Percentiles rank a stretch among this genome's conserved stretches.
These are phyloP conservation scores for Phialemoniopsis sp. DNA, from an alignment of 2,329 filamentous ascomycete genomes.

Conservation along the genomic window DNA sequence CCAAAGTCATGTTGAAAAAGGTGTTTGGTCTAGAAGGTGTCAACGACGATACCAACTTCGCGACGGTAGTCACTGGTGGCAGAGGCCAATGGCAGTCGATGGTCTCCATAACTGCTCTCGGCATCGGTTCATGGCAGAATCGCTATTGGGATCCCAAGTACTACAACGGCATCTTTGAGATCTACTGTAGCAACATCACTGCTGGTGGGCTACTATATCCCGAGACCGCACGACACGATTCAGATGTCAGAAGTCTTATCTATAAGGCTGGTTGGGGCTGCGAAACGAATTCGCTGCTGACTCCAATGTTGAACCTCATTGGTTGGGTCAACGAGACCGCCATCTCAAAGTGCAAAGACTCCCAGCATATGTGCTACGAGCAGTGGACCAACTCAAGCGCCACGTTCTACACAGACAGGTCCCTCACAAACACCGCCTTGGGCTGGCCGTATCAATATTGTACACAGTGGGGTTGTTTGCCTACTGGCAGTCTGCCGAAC, in stretches of 20 bases:
- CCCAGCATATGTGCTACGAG: conserved; percentile 34
- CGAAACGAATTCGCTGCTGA: conserved; percentile 30
- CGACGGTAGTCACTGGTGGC: conserved; percentile 29
- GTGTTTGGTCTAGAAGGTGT: conserved; percentile 43
- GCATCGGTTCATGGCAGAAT: conserved; percentile 38
- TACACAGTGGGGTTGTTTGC: conserved; percentile 37
- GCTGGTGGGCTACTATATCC: conserved; percentile 35
- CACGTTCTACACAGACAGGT: conserved; percentile 25
- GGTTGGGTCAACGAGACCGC: conserved; percentile 32
- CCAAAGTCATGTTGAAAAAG: conserved; percentile 29
- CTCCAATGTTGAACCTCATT: conserved; percentile 47
- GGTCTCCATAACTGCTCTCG: no score
- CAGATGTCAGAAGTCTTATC: conserved; percentile 36
- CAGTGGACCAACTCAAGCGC: conserved; percentile 25
- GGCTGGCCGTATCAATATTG: conserved; percentile 52
- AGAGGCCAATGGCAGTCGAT: no score
- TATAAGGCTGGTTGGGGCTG: conserved; percentile 32
- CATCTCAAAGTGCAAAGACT: conserved; percentile 14
- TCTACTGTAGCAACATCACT: conserved; percentile 46
- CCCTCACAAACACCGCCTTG: conserved; percentile 34
- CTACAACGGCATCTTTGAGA: conserved; percentile 33
- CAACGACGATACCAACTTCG: conserved; percentile 44
- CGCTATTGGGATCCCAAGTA: conserved; percentile 50
- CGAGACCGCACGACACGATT: conserved; percentile 26
- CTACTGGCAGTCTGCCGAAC: no score